These are phyloP conservation scores for Pseudonitzschia multistriata DNA, from an alignment of 108 stramenopile species.

Conservation along the genomic window DNA sequence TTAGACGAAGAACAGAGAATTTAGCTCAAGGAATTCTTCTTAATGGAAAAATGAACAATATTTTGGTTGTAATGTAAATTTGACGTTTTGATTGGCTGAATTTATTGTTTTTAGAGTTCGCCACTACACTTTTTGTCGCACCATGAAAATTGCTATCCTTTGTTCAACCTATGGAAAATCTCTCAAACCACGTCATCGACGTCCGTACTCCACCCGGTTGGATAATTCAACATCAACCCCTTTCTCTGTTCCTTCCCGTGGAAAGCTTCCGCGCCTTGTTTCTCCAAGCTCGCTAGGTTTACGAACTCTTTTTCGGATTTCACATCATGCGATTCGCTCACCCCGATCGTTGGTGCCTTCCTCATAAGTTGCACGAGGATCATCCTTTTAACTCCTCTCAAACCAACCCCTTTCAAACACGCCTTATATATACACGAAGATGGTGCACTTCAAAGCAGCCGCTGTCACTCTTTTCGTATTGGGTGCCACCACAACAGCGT, in stretches of 20 bases:
- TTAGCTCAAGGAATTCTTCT: background rate
- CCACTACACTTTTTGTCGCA: background rate
- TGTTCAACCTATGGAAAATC: background rate
- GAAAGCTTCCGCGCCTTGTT: background rate
- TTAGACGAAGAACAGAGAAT: background rate
- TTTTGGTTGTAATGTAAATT: background rate
- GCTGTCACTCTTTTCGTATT: slow-evolving; percentile 69
- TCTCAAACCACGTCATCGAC: background rate
- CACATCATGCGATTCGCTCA: slow-evolving; percentile 3
- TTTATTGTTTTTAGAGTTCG: background rate
- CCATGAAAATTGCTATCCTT: background rate
- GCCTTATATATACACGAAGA: slow-evolving; percentile 23
- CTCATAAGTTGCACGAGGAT: background rate
- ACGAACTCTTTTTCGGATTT: slow-evolving; percentile 12
- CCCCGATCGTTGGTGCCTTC: no score
- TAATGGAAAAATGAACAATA: background rate
- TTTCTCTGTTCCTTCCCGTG: background rate
- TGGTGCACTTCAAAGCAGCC: slow-evolving; percentile 76
- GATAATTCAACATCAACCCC: slow-evolving; percentile 1
- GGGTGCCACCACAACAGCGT: slow-evolving; percentile 65
- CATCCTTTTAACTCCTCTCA: background rate
- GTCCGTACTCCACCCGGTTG: background rate
- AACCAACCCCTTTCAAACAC: background rate
- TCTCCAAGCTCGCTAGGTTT: background rate
- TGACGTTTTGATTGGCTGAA: background rate